Conservation (phyloP, 768 basidiomycete species). For the Trametes cinnabarina region DNA sequence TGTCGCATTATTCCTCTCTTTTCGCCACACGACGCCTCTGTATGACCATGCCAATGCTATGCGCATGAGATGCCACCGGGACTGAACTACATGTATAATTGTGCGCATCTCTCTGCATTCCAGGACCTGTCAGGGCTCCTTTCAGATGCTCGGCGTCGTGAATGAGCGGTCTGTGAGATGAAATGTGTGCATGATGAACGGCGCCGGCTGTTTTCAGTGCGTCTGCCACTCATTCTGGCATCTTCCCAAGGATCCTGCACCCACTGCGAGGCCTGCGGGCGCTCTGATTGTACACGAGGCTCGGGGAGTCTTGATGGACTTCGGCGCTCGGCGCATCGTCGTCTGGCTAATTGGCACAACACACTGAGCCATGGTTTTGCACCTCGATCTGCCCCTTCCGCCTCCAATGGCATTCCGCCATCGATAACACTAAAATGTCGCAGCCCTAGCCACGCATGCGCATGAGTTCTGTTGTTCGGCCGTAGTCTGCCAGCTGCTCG, state of each 20-base stretch:
- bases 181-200: background rate
- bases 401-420: background rate
- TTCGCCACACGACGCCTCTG: conserved; percentile 19
- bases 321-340: background rate
- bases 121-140: background rate
- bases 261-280: background rate
- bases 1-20: conserved; percentile 17
- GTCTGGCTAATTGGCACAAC: background rate
- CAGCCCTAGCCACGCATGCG: background rate
- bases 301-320: background rate
- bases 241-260: background rate
- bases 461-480: background rate
- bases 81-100: background rate
- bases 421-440: conserved; percentile 11
- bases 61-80: conserved; percentile 18
- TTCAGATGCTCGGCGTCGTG: background rate
- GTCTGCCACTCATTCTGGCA: background rate
- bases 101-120: background rate
- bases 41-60: conserved; percentile 26
- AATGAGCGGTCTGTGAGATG: background rate
- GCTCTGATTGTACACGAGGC: background rate
- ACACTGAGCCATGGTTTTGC: background rate
- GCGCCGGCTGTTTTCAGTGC: background rate
- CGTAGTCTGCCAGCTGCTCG: conserved; percentile 4
- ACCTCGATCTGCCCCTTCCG: background rate